These are phyloP conservation scores for Clitopilus hobsonii DNA, from an alignment of 768 basidiomycete species.

Conservation along the genomic window DNA sequence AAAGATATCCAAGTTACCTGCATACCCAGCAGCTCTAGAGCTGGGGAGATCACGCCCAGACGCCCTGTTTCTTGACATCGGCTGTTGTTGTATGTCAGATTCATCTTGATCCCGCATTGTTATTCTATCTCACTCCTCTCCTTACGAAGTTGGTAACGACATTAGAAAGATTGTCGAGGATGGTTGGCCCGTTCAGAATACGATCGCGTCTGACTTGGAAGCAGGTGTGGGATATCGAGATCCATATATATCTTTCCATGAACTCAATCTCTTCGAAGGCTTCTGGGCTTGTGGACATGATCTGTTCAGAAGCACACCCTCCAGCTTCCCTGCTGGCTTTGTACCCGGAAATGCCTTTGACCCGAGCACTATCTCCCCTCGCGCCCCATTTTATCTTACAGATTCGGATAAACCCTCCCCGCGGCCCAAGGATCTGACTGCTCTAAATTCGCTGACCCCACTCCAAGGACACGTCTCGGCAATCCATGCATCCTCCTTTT, in stretches of 20 bases:
- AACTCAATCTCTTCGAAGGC: conserved; percentile 22
- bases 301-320: conserved; percentile 34
- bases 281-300: conserved; percentile 45
- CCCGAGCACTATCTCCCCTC: conserved; percentile 24
- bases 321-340: conserved; percentile 38
- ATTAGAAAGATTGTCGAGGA: conserved; percentile 18
- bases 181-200: conserved; percentile 18
- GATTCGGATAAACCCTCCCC: not conserved
- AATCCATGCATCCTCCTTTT: conserved; percentile 3
- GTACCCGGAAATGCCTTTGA: conserved; percentile 39
- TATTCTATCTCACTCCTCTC: not conserved
- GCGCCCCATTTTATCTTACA: conserved; percentile 5
- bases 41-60: conserved; percentile 12
- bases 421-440: not conserved
- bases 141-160: conserved; percentile 17
- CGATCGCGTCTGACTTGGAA: conserved; percentile 19
- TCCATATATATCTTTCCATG: not conserved
- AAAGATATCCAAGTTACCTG: conserved; percentile 16
- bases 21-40: conserved; percentile 13
- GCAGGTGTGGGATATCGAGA: conserved; percentile 7
- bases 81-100: conserved; percentile 18
- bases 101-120: not conserved
- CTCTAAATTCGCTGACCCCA: not conserved
- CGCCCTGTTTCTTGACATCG: conserved; percentile 21
- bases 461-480: not conserved